phyloP scores from a whole-genome alignment of 2,329 filamentous ascomycete genomes.

The Colletotrichum destructivum region DNA sequence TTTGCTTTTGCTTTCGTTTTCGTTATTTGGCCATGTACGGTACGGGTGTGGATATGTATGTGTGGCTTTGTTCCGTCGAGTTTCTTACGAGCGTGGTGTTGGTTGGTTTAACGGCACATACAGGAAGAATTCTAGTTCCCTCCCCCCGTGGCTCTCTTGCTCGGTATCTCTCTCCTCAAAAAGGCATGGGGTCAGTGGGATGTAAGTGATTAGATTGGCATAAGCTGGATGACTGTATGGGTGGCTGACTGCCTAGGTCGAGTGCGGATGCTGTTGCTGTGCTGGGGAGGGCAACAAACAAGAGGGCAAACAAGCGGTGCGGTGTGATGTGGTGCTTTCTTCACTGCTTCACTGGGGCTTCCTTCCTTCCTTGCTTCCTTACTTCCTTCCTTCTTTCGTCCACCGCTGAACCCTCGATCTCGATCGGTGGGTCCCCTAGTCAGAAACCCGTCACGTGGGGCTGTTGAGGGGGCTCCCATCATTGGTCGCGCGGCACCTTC shows the following conservation, averaged over 20 bases:
- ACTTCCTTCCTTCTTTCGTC: not conserved
- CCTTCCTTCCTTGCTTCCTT: not conserved
- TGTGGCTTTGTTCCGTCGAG: not conserved
- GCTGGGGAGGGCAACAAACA: not conserved
- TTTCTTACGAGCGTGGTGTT: too few relatives aligned
- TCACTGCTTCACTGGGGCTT: too few relatives aligned
- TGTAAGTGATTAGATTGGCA: too few relatives aligned
- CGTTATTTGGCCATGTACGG: not conserved
- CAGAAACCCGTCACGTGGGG: slow-evolving; percentile 14
- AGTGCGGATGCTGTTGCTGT: not conserved
- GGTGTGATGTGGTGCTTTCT: too few relatives aligned
- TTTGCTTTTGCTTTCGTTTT: not conserved
- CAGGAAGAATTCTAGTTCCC: too few relatives aligned
- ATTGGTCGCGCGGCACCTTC: slow-evolving; percentile 13
- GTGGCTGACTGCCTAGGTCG: too few relatives aligned
- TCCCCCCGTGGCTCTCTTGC: too few relatives aligned
- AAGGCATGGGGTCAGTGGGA: slow-evolving; percentile 1
- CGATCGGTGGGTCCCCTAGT: slow-evolving; percentile 24
- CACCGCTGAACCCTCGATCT: slow-evolving; percentile 11
- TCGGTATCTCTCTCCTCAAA: not conserved
- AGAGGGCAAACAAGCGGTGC: not conserved
- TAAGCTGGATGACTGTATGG: too few relatives aligned
- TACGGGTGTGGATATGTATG: too few relatives aligned
- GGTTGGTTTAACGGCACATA: too few relatives aligned
- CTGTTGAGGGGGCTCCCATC: not conserved